Conservation (phyloP, 345 rosid species). For the Draba incana region DNA sequence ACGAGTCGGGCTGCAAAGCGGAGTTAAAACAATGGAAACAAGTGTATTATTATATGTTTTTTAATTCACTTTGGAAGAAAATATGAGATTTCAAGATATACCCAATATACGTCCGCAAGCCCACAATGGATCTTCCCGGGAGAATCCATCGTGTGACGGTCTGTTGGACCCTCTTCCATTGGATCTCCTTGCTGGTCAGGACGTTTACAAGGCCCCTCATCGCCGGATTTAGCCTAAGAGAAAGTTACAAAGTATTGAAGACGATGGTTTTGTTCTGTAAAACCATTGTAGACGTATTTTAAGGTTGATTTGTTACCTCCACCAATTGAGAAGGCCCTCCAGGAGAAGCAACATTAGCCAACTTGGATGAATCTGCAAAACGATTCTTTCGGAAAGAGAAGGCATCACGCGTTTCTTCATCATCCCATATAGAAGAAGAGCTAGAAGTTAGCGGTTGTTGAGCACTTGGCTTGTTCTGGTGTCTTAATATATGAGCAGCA, state of each 20-base stretch:
- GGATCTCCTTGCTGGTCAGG: slow-evolving; percentile 47
- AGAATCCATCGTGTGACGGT: slow-evolving; percentile 46
- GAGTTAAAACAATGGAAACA: slow-evolving; percentile 17
- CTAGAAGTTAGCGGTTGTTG: slow-evolving; percentile 49
- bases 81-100: slow-evolving; percentile 31
- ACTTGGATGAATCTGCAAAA: slow-evolving; percentile 43
- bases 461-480: slow-evolving; percentile 62
- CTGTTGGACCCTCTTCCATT: slow-evolving; percentile 49
- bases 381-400: slow-evolving; percentile 70
- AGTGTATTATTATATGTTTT: neutral
- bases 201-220: slow-evolving; percentile 42
- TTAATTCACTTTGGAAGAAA: neutral
- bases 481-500: slow-evolving; percentile 90
- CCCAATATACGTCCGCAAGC: slow-evolving; percentile 85
- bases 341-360: slow-evolving; percentile 44
- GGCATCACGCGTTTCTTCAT: slow-evolving; percentile 98
- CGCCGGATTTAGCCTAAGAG: slow-evolving; percentile 50
- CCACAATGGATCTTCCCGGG: slow-evolving; percentile 55
- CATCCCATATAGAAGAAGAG: slow-evolving; percentile 84
- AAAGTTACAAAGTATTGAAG: slow-evolving; percentile 11
- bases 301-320: slow-evolving; percentile 50
- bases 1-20: slow-evolving; percentile 79
- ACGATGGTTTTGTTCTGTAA: slow-evolving; percentile 22
- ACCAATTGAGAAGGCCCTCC: slow-evolving; percentile 37
- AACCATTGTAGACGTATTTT: slow-evolving; percentile 6